These are phyloP conservation scores for Lumnitzera racemosa DNA, from an alignment of 345 rosid species.

Conservation along the genomic window DNA sequence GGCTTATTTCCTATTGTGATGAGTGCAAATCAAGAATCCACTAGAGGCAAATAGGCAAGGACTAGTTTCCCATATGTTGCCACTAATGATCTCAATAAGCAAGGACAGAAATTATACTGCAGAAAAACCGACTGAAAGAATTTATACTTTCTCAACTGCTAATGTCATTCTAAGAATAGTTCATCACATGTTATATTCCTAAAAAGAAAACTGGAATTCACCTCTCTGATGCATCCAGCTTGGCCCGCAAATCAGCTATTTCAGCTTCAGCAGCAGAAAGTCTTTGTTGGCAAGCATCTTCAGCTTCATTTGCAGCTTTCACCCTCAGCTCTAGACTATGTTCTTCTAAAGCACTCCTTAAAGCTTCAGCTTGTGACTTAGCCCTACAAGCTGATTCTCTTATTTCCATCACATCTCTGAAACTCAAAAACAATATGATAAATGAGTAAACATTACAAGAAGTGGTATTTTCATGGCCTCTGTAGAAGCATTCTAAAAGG, in stretches of 20 bases:
- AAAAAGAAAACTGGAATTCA: slow-evolving; percentile 17
- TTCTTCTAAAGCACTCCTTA: slow-evolving; percentile 69
- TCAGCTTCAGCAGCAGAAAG: slow-evolving; percentile 82
- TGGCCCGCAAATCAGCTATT: slow-evolving; percentile 66
- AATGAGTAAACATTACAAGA: neutral
- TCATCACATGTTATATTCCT: neutral
- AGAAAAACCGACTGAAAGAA: no score
- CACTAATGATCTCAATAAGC: no score
- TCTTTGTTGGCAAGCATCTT: slow-evolving; percentile 84
- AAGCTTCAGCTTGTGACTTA: slow-evolving; percentile 59
- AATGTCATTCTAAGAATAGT: no score
- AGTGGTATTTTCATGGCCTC: neutral
- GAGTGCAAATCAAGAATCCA: no score
- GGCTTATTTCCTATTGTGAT: no score
- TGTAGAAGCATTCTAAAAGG: neutral
- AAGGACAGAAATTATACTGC: no score
- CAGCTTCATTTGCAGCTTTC: slow-evolving; percentile 90
- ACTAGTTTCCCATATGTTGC: no score
- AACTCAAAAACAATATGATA: slow-evolving; percentile 9
- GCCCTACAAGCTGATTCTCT: slow-evolving; percentile 79
- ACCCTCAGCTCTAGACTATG: slow-evolving; percentile 91
- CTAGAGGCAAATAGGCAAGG: no score
- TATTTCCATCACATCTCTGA: slow-evolving; percentile 66
- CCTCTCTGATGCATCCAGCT: slow-evolving; percentile 74
- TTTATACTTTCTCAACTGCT: no score